These are phyloP conservation scores for Aspergillus sp. DNA, from an alignment of 2,329 filamentous ascomycete genomes.

Conservation along the genomic window DNA sequence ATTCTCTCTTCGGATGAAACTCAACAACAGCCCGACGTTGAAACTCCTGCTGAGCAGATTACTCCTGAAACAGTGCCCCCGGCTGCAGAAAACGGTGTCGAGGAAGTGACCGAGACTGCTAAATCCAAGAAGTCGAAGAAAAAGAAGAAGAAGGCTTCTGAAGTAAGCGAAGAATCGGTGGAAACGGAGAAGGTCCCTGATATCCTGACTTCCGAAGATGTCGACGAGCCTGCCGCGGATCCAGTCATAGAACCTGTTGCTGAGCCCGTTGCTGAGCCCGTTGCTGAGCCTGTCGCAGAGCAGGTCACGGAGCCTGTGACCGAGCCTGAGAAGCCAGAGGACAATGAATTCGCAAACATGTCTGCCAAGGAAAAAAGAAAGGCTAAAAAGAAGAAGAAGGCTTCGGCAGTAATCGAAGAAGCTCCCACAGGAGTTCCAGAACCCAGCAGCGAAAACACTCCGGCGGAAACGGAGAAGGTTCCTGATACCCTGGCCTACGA, in stretches of 20 bases:
- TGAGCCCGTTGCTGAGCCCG: background rate
- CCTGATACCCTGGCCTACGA: background rate
- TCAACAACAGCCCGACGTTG: background rate
- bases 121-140: conserved; percentile 41
- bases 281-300: background rate
- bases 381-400: conserved; percentile 44
- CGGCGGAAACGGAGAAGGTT: background rate
- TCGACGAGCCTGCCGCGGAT: background rate
- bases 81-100: conserved; percentile 4
- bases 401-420: conserved; percentile 20
- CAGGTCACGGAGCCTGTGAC: background rate
- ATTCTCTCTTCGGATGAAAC: background rate
- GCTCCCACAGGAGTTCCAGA: conserved; percentile 6
- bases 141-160: conserved; percentile 26
- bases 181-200: background rate
- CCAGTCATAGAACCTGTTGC: background rate
- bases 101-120: conserved; percentile 10
- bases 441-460: background rate
- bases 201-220: background rate
- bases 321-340: background rate
- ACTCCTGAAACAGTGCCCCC: conserved; percentile 2
- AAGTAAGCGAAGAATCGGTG: conserved; percentile 18
- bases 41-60: background rate
- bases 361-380: conserved; percentile 45
- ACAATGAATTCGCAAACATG: conserved; percentile 26